A percentile compares a stretch with the other conserved stretches of the same genome.
phyloP scores from a whole-genome alignment of 2,329 filamentous ascomycete species.

The Thelonectria rubi region DNA sequence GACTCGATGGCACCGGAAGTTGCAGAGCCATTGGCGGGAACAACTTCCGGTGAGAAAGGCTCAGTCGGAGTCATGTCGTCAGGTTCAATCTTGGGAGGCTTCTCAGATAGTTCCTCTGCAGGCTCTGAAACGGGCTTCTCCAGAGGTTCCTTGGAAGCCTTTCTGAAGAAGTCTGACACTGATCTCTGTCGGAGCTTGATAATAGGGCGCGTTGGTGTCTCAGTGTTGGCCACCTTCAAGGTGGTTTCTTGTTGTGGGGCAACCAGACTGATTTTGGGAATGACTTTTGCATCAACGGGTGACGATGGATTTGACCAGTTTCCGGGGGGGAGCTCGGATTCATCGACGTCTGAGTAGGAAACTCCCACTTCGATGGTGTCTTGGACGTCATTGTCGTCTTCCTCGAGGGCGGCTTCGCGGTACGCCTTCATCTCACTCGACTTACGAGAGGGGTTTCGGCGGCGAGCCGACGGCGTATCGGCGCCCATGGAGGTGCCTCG shows the following conservation, averaged over 20 bases:
- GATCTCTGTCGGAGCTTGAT: constrained; percentile 23
- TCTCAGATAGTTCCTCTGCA: constrained; percentile 18
- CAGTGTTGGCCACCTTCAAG: neutral
- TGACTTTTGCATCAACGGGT: constrained; percentile 37
- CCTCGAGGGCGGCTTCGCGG: constrained; percentile 41
- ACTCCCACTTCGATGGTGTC: constrained; percentile 67
- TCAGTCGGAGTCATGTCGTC: constrained; percentile 16
- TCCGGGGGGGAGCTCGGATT: constrained; percentile 41
- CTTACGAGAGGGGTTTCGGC: constrained; percentile 54
- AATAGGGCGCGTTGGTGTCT: constrained; percentile 9
- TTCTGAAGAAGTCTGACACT: constrained; percentile 17
- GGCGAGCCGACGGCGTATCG: constrained; percentile 49
- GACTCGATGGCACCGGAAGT: neutral
- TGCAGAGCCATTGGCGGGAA: neutral
- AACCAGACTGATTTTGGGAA: constrained; percentile 26
- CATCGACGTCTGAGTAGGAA: constrained; percentile 46
- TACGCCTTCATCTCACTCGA: constrained; percentile 46
- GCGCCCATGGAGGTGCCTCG: constrained; percentile 49
- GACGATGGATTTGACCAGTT: constrained; percentile 45
- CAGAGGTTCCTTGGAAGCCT: constrained; percentile 3
- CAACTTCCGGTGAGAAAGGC: neutral
- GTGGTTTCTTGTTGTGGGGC: constrained; percentile 23
- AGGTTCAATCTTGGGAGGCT: constrained; percentile 36
- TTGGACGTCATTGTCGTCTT: constrained; percentile 60
- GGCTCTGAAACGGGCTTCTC: neutral